phyloP scores from a whole-genome alignment of 2,329 filamentous ascomycete genomes.

The Myriosclerotinia curreyana region DNA sequence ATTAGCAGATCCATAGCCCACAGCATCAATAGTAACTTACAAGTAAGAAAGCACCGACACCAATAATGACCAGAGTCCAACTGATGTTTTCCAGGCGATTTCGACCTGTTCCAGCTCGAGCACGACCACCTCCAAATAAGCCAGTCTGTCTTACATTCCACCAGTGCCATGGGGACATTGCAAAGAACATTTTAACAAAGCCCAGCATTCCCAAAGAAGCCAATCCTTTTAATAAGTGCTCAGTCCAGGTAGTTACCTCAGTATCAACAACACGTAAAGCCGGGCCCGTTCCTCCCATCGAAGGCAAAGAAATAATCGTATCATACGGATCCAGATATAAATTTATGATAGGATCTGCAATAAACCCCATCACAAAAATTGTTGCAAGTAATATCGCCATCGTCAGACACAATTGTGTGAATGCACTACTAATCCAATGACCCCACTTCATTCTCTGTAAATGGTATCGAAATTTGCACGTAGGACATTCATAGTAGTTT shows the following conservation, averaged over 20 bases:
- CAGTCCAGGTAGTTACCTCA: slow-evolving; percentile 62
- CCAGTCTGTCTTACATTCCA: slow-evolving; percentile 67
- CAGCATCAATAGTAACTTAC: slow-evolving; percentile 50
- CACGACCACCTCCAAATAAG: slow-evolving; percentile 50
- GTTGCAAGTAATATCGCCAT: slow-evolving; percentile 65
- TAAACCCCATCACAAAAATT: slow-evolving; percentile 81
- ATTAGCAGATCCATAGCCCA: background rate
- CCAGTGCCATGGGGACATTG: slow-evolving; percentile 72
- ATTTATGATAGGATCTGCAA: slow-evolving; percentile 90
- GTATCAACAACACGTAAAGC: slow-evolving; percentile 44
- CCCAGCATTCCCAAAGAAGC: slow-evolving; percentile 86
- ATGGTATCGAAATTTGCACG: slow-evolving; percentile 79
- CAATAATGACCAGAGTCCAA: slow-evolving; percentile 75
- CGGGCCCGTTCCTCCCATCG: slow-evolving; percentile 44
- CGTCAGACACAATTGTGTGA: slow-evolving; percentile 69
- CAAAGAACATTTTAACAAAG: slow-evolving; percentile 74
- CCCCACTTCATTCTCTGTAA: slow-evolving; percentile 76
- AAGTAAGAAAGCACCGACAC: slow-evolving; percentile 73
- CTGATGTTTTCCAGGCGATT: slow-evolving; percentile 76
- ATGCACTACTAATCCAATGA: slow-evolving; percentile 62
- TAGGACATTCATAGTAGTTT: slow-evolving; percentile 85
- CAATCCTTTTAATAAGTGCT: slow-evolving; percentile 86
- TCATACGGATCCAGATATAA: slow-evolving; percentile 78
- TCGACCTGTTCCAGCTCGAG: slow-evolving; percentile 61
- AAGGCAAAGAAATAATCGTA: slow-evolving; percentile 50